These are phyloP conservation scores for Berkeleyomyces basicola DNA, from an alignment of 2,329 filamentous ascomycete species.

Conservation along the genomic window DNA sequence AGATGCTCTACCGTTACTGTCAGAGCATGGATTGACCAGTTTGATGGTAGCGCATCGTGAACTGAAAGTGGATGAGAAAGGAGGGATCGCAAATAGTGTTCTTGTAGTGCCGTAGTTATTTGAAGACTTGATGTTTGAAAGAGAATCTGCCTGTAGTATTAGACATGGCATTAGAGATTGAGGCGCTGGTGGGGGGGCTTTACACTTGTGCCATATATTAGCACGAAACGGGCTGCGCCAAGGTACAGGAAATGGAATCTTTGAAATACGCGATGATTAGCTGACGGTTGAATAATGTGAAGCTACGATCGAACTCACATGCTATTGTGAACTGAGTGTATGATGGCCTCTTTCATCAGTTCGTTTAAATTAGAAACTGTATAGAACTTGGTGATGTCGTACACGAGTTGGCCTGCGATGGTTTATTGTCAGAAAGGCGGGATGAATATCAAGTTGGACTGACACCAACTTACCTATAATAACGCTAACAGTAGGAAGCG, in stretches of 20 bases:
- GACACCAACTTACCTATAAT: not conserved
- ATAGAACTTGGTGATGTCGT: constrained; percentile 3
- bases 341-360: not conserved
- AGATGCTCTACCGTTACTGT: constrained; percentile 35
- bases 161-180: not conserved
- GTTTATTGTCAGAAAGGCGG: not conserved
- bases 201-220: constrained; percentile 21
- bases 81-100: constrained; percentile 31
- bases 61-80: constrained; percentile 32
- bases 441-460: not conserved
- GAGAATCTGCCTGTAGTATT: not conserved
- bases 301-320: not conserved
- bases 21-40: constrained; percentile 34
- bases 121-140: constrained; percentile 22
- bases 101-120: constrained; percentile 32
- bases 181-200: constrained; percentile 10
- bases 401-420: constrained; percentile 1
- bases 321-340: not conserved
- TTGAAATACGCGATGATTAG: not conserved
- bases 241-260: constrained; percentile 18
- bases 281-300: not conserved
- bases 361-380: not conserved
- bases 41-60: constrained; percentile 32
- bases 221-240: constrained; percentile 20
- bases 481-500: constrained; percentile 19